Conservation (phyloP, 495 filamentous ascomycete species). For the Penicillium odoratum region DNA sequence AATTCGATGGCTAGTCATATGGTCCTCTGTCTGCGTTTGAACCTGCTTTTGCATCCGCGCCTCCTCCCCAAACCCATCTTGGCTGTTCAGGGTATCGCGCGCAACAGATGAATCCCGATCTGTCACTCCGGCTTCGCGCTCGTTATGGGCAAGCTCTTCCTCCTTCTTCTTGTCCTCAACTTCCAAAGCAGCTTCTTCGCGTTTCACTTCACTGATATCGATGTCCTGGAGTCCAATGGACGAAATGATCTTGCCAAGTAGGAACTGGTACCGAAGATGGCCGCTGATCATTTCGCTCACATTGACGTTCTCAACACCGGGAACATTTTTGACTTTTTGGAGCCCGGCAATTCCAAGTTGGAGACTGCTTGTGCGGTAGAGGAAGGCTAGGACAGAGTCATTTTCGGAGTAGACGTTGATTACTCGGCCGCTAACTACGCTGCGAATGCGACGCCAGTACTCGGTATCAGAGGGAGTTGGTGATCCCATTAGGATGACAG, state of each 20-base stretch:
- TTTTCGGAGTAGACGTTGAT: constrained; percentile 78
- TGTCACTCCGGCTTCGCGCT: constrained; percentile 43
- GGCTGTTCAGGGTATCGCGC: constrained; percentile 29
- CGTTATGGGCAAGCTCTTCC: constrained; percentile 48
- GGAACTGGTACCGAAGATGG: constrained; percentile 68
- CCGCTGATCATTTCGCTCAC: constrained; percentile 71
- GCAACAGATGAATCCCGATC: constrained; percentile 36
- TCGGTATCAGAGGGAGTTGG: constrained; percentile 67
- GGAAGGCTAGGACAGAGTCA: constrained; percentile 73
- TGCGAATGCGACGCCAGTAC: constrained; percentile 69
- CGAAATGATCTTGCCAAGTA: constrained; percentile 67
- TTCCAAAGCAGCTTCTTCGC: constrained; percentile 58
- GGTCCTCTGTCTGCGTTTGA: constrained; percentile 55
- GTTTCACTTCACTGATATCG: constrained; percentile 53
- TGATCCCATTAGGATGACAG: constrained; percentile 78
- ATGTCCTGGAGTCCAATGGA: constrained; percentile 69
- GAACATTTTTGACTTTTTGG: constrained; percentile 61
- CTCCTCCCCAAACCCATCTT: constrained; percentile 38
- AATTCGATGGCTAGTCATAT: constrained; percentile 33
- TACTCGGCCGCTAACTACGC: constrained; percentile 69
- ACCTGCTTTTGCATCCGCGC: constrained; percentile 42
- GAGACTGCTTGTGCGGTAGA: constrained; percentile 74
- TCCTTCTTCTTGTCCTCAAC: constrained; percentile 56
- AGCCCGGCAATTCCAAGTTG: constrained; percentile 77
- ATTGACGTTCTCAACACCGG: constrained; percentile 74